Percentiles rank a stretch among this genome's conserved stretches.
phyloP scores from a whole-genome alignment of 805 yeast species.

The Cyberlindnera nakhonratchasimensis region DNA sequence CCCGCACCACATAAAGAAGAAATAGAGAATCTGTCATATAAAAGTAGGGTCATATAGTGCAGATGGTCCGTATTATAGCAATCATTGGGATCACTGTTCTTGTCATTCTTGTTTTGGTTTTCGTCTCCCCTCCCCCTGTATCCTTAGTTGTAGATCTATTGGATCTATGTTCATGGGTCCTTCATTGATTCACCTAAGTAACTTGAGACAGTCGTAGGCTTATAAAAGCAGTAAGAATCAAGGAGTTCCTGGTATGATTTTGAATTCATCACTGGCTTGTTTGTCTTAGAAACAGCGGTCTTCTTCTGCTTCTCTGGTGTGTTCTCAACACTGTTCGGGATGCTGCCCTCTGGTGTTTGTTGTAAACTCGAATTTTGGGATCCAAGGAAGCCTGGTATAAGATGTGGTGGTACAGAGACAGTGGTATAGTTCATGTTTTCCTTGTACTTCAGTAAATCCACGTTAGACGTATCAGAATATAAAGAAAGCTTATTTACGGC shows the following conservation, averaged over 20 bases:
- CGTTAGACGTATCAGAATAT: slow-evolving; percentile 12
- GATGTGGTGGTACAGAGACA: slow-evolving; percentile 11
- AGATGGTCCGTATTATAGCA: too few relatives aligned
- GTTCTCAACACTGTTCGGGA: slow-evolving; percentile 1
- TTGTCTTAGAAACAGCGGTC: slow-evolving; percentile 1
- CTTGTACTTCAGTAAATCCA: slow-evolving; percentile 10
- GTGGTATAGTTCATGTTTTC: slow-evolving; percentile 11
- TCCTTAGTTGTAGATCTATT: not conserved
- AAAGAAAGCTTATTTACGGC: slow-evolving; percentile 13
- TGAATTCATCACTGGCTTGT: slow-evolving; percentile 42
- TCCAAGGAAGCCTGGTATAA: slow-evolving; percentile 7
- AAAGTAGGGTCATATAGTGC: too few relatives aligned
- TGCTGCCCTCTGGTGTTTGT: slow-evolving; percentile 1
- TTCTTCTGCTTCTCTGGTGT: slow-evolving; percentile 7
- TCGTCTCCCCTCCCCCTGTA: too few relatives aligned
- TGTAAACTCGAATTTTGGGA: slow-evolving; percentile 3
- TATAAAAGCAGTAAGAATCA: slow-evolving; percentile 59
- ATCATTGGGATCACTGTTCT: too few relatives aligned
- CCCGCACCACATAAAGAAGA: too few relatives aligned
- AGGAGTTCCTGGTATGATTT: slow-evolving; percentile 53
- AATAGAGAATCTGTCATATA: too few relatives aligned
- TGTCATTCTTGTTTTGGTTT: too few relatives aligned
- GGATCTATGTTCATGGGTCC: not conserved
- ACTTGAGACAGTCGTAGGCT: slow-evolving; percentile 18
- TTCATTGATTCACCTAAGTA: slow-evolving; percentile 7